Evolutionary conservation across 768 basidiomycete genomes (phyloP).

Genomic region (Podaxis sp.): DNA sequence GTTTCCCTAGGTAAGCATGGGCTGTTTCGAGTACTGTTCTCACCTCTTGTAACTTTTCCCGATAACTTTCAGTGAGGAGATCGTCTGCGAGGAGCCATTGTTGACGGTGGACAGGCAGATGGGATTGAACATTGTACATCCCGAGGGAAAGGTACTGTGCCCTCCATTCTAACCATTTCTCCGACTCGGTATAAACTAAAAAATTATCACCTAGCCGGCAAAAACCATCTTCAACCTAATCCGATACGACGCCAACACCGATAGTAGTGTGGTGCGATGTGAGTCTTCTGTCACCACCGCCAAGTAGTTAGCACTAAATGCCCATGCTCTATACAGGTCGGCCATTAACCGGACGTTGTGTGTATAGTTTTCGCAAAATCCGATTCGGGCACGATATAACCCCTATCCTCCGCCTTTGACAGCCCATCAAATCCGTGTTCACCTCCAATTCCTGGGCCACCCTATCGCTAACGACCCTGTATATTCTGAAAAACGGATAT

Average conservation of each 20-base stretch:
- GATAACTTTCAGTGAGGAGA: conserved; percentile 52
- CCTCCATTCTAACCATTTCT: background rate
- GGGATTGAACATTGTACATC: conserved; percentile 94
- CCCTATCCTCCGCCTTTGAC: conserved; percentile 2
- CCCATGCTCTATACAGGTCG: conserved; percentile 44
- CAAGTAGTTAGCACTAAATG: conserved; percentile 1
- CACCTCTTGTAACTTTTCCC: background rate
- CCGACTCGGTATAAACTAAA: background rate
- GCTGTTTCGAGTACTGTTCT: background rate
- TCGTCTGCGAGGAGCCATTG: conserved; percentile 81
- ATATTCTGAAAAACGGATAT: conserved; percentile 77
- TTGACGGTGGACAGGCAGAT: conserved; percentile 94
- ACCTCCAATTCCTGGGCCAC: conserved; percentile 90
- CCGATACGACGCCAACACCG: conserved; percentile 71
- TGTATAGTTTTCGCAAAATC: conserved; percentile 24
- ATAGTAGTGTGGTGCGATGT: conserved; percentile 90
- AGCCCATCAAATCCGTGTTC: conserved; percentile 98
- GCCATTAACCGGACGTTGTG: conserved; percentile 91
- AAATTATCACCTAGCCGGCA: conserved; percentile 50
- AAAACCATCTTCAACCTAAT: conserved; percentile 85
- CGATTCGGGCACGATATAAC: background rate
- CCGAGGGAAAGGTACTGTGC: conserved; percentile 76
- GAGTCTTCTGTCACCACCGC: conserved; percentile 17
- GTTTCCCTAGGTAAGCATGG: conserved; percentile 74
- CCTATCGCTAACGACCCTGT: conserved; percentile 96